Conservation (phyloP, 148 eudicot genomes). For the Nepenthes gracilis region DNA sequence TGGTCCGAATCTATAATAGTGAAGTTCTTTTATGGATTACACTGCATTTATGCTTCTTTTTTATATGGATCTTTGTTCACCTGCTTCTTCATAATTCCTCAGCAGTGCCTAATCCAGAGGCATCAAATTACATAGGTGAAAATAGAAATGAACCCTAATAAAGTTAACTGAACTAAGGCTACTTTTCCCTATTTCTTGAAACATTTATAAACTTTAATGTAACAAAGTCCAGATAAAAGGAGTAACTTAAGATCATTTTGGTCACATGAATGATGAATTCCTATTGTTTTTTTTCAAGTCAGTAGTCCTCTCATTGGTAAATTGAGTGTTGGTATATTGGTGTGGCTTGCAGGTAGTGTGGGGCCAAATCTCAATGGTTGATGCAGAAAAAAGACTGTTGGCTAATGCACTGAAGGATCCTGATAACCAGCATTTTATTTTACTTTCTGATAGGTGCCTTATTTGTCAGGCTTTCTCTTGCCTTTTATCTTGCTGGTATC, state of each 20-base stretch:
- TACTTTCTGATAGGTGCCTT: constrained; percentile 88
- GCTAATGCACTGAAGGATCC: constrained; percentile 84
- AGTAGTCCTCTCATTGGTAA: background rate
- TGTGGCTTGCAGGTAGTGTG: constrained; percentile 63
- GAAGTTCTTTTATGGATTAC: background rate
- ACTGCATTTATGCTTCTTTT: background rate
- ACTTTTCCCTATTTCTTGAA: too few species aligned
- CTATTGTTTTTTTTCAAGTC: too few species aligned
- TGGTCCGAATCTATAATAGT: constrained; percentile 24
- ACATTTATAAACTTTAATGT: too few species aligned
- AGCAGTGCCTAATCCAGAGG: too few species aligned
- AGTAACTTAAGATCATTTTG: too few species aligned
- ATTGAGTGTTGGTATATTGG: constrained; percentile 1
- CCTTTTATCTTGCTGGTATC: background rate
- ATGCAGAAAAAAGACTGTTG: constrained; percentile 90
- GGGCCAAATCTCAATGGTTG: constrained; percentile 97
- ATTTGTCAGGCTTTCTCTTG: background rate
- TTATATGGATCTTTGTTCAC: background rate
- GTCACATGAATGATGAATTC: too few species aligned
- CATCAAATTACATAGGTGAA: too few species aligned
- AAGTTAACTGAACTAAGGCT: too few species aligned
- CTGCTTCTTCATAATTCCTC: too few species aligned
- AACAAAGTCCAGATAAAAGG: too few species aligned
- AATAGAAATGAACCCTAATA: too few species aligned
- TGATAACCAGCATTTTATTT: constrained; percentile 88